Evolutionary conservation across 164 flowering plant genomes (phyloP).

Genomic region (Brasenia schreberi): DNA sequence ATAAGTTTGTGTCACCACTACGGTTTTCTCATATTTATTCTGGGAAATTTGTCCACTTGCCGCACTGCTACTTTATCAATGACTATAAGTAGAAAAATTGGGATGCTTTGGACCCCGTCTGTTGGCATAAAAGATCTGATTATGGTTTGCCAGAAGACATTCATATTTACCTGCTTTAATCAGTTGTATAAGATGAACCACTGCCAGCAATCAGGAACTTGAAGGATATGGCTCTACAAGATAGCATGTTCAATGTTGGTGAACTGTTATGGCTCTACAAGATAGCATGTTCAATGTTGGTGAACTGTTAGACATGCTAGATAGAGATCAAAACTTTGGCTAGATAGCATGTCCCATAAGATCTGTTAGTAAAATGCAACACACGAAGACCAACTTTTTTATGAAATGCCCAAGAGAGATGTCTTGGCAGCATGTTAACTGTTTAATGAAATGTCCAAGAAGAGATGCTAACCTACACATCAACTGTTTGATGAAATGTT

Average conservation of each 20-base stretch:
- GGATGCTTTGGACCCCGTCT: constrained; percentile 67
- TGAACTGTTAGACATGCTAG: constrained; percentile 19
- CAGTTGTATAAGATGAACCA: constrained; percentile 98
- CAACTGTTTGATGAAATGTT: too few species aligned
- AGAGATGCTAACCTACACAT: too few species aligned
- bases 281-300: constrained; percentile 48
- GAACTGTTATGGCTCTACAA: constrained; percentile 4
- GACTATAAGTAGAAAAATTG: constrained; percentile 93
- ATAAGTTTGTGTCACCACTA: constrained; percentile 94
- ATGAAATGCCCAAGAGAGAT: too few species aligned
- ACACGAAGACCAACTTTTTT: too few species aligned
- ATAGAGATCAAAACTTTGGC: constrained; percentile 2
- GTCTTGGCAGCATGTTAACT: too few species aligned
- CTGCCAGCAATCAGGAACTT: too few species aligned
- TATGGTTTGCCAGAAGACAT: constrained; percentile 87
- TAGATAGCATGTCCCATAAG: too few species aligned
- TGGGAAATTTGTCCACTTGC: constrained; percentile 93
- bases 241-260: too few species aligned
- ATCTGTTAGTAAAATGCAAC: too few species aligned
- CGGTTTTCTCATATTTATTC: constrained; percentile 67
- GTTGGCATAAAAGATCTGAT: constrained; percentile 69
- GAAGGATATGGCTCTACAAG: too few species aligned
- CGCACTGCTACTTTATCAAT: constrained; percentile 95
- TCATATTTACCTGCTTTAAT: constrained; percentile 93
- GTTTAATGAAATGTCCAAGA: too few species aligned